A percentile compares a stretch with the other conserved stretches of the same genome.
phyloP scores from a whole-genome alignment of 352 stramenopile species.

The Pythium insidiosum region DNA sequence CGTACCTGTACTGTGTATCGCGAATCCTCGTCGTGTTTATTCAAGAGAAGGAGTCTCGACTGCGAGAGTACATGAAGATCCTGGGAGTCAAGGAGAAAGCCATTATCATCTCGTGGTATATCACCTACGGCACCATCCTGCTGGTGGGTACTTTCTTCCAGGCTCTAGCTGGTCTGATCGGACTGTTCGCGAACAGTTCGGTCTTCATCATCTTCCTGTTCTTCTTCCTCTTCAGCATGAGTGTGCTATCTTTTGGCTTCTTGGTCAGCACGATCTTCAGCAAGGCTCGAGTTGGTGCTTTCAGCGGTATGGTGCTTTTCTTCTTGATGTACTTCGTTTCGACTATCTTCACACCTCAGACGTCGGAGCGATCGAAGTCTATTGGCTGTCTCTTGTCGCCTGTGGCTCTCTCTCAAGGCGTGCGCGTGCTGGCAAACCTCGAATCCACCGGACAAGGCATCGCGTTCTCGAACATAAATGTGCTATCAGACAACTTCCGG shows the following conservation, averaged over 20 bases:
- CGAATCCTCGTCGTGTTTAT: slow-evolving; percentile 85
- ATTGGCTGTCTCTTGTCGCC: slow-evolving; percentile 48
- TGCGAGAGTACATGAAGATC: slow-evolving; percentile 93
- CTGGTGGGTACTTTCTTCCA: slow-evolving; percentile 58
- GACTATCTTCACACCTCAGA: slow-evolving; percentile 27
- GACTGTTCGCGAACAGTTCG: slow-evolving; percentile 48
- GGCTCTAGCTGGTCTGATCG: slow-evolving; percentile 28
- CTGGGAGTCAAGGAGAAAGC: slow-evolving; percentile 81
- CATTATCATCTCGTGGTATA: slow-evolving; percentile 62
- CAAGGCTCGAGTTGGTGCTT: slow-evolving; percentile 51
- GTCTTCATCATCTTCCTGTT: slow-evolving; percentile 47
- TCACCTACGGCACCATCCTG: slow-evolving; percentile 83
- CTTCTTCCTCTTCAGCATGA: slow-evolving; percentile 66
- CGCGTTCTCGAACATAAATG: slow-evolving; percentile 32
- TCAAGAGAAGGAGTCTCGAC: slow-evolving; percentile 86
- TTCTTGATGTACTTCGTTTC: slow-evolving; percentile 88
- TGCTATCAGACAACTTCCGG: slow-evolving; percentile 50
- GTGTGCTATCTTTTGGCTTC: slow-evolving; percentile 56
- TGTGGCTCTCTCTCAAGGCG: slow-evolving; percentile 72
- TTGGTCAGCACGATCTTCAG: slow-evolving; percentile 80
- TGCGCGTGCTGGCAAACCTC: slow-evolving; percentile 45
- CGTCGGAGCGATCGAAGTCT: slow-evolving; percentile 35
- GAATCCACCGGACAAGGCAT: slow-evolving; percentile 55
- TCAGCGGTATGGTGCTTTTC: slow-evolving; percentile 76
- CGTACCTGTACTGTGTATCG: slow-evolving; percentile 88